Percentiles rank a stretch among this genome's conserved stretches.
These are phyloP conservation scores for Coffea humblotiana DNA, from an alignment of 305 asterid genomes.

Conservation along the genomic window DNA sequence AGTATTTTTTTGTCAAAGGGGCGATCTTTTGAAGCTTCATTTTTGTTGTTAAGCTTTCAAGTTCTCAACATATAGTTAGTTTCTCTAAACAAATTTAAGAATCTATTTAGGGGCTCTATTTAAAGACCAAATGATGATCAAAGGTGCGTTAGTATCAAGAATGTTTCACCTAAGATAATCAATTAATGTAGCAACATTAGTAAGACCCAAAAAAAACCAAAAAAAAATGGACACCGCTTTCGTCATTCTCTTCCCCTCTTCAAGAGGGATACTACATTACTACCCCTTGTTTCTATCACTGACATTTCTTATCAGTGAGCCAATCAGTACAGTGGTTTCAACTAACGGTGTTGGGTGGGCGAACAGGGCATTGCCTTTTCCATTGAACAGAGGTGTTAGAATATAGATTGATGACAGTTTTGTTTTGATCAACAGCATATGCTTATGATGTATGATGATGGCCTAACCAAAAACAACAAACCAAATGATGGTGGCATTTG, in stretches of 20 bases:
- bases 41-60: too few species aligned
- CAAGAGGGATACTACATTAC: too few species aligned
- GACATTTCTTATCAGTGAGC: not conserved
- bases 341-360: not conserved
- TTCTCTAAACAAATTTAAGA: too few species aligned
- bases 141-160: not conserved
- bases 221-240: too few species aligned
- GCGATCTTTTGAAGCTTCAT: too few species aligned
- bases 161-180: not conserved
- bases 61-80: too few species aligned
- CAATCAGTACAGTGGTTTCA: not conserved
- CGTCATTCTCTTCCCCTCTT: too few species aligned
- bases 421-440: constrained; percentile 4
- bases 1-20: too few species aligned
- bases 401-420: not conserved
- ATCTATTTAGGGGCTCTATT: not conserved
- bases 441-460: constrained; percentile 1
- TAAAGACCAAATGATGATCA: not conserved
- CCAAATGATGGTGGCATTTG: not conserved
- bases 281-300: too few species aligned
- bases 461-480: constrained; percentile 9
- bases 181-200: not conserved
- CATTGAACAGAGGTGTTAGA: not conserved
- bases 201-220: too few species aligned
- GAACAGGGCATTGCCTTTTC: not conserved